phyloP scores from a whole-genome alignment of 1,284 basidiomycete species.

The Vanrija pseudolonga region DNA sequence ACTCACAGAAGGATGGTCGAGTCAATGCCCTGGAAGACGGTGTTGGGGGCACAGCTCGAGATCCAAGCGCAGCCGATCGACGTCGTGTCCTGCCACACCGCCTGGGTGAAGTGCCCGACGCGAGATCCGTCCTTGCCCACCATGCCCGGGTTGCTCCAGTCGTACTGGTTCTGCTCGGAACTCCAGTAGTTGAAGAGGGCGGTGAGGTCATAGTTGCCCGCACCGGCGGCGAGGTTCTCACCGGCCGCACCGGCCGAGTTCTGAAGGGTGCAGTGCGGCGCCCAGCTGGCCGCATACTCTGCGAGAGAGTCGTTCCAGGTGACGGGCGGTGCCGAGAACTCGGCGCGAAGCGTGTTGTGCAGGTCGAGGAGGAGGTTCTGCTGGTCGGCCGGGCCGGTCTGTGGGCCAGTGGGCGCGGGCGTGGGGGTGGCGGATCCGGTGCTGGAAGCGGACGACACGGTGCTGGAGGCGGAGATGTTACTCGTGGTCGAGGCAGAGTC shows the following conservation, averaged over 20 bases:
- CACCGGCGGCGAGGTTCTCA: conserved; percentile 26
- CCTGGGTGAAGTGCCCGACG: conserved; percentile 42
- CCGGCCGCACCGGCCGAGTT: not conserved
- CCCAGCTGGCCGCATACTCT: conserved; percentile 1
- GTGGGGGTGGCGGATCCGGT: conserved; percentile 35
- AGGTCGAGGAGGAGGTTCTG: conserved; percentile 22
- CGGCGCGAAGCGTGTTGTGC: conserved; percentile 37
- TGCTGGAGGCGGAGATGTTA: not conserved
- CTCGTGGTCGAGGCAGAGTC: no score
- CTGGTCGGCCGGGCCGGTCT: conserved; percentile 1
- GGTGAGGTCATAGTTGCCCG: conserved; percentile 23
- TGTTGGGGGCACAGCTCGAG: conserved; percentile 22
- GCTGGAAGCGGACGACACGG: not conserved
- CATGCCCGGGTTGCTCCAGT: conserved; percentile 32
- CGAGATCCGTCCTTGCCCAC: not conserved
- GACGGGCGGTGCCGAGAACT: conserved; percentile 18
- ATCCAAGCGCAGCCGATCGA: conserved; percentile 36
- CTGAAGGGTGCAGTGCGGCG: conserved; percentile 1
- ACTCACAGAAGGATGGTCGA: no score
- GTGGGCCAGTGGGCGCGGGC: conserved; percentile 4
- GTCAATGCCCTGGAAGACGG: conserved; percentile 21
- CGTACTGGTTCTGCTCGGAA: conserved; percentile 25
- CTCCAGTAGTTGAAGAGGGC: conserved; percentile 33
- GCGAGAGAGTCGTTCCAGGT: conserved; percentile 12
- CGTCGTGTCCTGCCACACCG: conserved; percentile 44